These are phyloP conservation scores for Psilocybe azurescens DNA, from an alignment of 768 basidiomycete species.

Conservation along the genomic window DNA sequence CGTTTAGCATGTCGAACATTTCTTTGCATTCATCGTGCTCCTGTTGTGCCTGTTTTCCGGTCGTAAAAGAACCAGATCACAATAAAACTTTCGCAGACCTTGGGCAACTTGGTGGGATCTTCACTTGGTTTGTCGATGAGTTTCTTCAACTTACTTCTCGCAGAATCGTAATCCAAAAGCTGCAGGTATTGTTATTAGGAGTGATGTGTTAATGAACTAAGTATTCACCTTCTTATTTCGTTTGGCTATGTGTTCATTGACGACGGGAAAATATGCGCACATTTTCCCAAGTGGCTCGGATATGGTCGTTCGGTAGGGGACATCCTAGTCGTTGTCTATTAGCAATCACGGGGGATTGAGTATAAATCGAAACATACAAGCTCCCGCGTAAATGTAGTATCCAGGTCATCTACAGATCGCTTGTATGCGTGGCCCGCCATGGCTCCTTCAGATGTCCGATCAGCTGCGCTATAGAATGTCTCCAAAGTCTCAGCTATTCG, in stretches of 20 bases:
- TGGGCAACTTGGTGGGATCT: slow-evolving; percentile 90
- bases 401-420: slow-evolving; percentile 92
- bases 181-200: slow-evolving; percentile 31
- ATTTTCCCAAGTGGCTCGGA: slow-evolving; percentile 97
- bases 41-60: slow-evolving; percentile 75
- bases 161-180: slow-evolving; percentile 96
- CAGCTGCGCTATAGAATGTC: slow-evolving; percentile 87
- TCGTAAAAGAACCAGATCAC: neutral
- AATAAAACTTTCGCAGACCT: slow-evolving; percentile 45
- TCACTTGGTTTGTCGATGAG: slow-evolving; percentile 91
- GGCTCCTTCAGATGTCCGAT: slow-evolving; percentile 86
- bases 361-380: slow-evolving; percentile 60
- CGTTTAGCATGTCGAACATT: slow-evolving; percentile 91
- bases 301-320: slow-evolving; percentile 92
- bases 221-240: slow-evolving; percentile 89
- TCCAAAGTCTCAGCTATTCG: slow-evolving; percentile 94
- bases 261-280: slow-evolving; percentile 91
- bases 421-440: slow-evolving; percentile 98
- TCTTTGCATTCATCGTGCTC: slow-evolving; percentile 96
- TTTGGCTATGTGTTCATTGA: slow-evolving; percentile 94
- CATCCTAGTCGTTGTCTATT: slow-evolving; percentile 60
- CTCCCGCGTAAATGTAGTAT: slow-evolving; percentile 82
- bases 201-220: neutral
- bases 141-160: slow-evolving; percentile 89
- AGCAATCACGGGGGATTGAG: neutral